phyloP scores from a whole-genome alignment of 2,329 filamentous ascomycete genomes.

The Colletotrichum noveboracense region DNA sequence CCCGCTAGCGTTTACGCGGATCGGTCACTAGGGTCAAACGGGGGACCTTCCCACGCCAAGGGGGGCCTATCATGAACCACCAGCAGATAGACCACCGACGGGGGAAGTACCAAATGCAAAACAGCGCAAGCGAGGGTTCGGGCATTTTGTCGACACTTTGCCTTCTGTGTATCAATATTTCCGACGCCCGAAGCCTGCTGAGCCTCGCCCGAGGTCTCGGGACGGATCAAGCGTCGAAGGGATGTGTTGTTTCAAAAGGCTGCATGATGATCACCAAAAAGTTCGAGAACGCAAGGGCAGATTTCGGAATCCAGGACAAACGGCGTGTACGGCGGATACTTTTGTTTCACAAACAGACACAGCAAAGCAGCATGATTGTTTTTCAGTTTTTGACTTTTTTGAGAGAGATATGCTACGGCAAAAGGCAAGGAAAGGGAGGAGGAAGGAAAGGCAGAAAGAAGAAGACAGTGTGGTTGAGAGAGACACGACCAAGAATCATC shows the following conservation, averaged over 20 bases:
- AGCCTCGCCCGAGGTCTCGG: constrained; percentile 27
- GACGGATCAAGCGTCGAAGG: constrained; percentile 4
- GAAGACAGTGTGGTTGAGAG: not conserved
- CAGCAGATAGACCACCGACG: constrained; percentile 30
- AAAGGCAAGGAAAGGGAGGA: constrained; percentile 7
- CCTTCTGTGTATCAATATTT: constrained; percentile 50
- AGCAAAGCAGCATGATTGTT: constrained; percentile 29
- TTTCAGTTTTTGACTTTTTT: constrained; percentile 27
- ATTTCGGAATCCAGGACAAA: constrained; percentile 22
- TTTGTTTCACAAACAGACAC: constrained; percentile 29
- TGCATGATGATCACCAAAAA: constrained; percentile 37
- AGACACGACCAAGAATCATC: constrained; percentile 21
- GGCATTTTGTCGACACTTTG: constrained; percentile 41
- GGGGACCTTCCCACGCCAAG: not conserved
- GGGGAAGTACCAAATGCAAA: constrained; percentile 42
- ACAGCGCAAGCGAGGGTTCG: constrained; percentile 39
- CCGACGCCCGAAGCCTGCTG: constrained; percentile 33
- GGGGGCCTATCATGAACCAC: constrained; percentile 8
- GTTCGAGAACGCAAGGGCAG: constrained; percentile 27
- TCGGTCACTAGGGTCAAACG: constrained; percentile 32
- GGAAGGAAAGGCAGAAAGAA: not conserved
- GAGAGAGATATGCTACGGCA: constrained; percentile 24
- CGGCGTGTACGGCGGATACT: constrained; percentile 31
- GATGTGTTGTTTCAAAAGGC: constrained; percentile 17
- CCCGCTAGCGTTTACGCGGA: constrained; percentile 28